Evolutionary conservation across 495 filamentous ascomycete genomes (phyloP).

Genomic region (Xylaria cubensis): DNA sequence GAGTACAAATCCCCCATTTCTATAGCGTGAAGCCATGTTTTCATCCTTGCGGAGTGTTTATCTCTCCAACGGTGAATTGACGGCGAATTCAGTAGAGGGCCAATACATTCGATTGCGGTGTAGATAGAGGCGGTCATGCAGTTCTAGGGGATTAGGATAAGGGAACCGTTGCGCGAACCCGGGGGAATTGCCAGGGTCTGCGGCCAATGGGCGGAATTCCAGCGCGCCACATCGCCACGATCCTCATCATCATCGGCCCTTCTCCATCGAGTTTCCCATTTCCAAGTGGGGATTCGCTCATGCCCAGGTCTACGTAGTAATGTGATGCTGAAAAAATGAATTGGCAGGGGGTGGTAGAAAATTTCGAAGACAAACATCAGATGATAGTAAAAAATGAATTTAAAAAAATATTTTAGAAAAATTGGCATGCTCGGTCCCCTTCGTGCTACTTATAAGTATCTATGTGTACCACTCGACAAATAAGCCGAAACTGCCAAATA

Average conservation of each 20-base stretch:
- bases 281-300: not conserved
- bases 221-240: slow-evolving; percentile 14
- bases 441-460: not conserved
- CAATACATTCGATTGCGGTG: not conserved
- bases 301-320: not conserved
- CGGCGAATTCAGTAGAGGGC: not conserved
- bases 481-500: not conserved
- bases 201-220: slow-evolving; percentile 16
- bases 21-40: not conserved
- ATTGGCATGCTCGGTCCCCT: not conserved
- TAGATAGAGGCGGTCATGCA: not conserved
- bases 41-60: not conserved
- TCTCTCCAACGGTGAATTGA: slow-evolving; percentile 1
- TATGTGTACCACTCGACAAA: not conserved
- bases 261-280: slow-evolving; percentile 22
- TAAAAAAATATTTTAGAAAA: not conserved
- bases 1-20: too few relatives aligned
- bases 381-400: not conserved
- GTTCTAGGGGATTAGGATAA: not conserved
- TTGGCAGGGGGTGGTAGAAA: not conserved
- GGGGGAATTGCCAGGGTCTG: not conserved
- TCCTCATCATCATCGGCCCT: slow-evolving; percentile 20
- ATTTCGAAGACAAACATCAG: not conserved
- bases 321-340: not conserved
- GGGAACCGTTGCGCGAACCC: not conserved